Evolutionary conservation across 2,329 filamentous ascomycete genomes (phyloP).

Genomic region (Achaetomium macrosporum): DNA sequence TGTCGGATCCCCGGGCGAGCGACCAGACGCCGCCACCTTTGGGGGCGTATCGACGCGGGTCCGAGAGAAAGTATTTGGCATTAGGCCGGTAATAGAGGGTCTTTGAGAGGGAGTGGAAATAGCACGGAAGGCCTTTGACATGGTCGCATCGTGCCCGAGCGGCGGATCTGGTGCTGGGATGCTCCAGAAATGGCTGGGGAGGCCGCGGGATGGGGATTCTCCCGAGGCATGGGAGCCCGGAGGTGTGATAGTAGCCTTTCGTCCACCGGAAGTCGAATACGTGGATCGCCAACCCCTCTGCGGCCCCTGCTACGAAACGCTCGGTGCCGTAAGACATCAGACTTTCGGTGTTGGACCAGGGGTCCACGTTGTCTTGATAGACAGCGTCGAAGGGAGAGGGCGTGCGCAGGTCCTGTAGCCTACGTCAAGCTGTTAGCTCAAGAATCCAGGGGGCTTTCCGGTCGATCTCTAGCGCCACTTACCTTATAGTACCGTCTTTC

Average conservation of each 20-base stretch:
- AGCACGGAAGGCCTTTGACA: slow-evolving; percentile 32
- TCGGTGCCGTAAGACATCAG: slow-evolving; percentile 46
- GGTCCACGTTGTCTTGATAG: slow-evolving; percentile 49
- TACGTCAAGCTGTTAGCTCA: slow-evolving; percentile 11
- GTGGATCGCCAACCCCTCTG: slow-evolving; percentile 38
- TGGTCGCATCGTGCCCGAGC: slow-evolving; percentile 32
- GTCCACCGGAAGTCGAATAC: slow-evolving; percentile 51
- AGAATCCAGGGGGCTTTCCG: too few relatives aligned
- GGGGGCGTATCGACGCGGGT: slow-evolving; percentile 20
- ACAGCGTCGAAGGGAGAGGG: slow-evolving; percentile 41
- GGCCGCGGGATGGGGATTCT: slow-evolving; percentile 34
- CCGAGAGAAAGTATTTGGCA: slow-evolving; percentile 41
- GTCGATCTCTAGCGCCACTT: slow-evolving; percentile 3
- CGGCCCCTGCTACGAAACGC: slow-evolving; percentile 46
- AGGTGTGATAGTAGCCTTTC: slow-evolving; percentile 43
- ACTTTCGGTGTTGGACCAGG: slow-evolving; percentile 40
- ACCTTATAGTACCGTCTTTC: slow-evolving; percentile 47
- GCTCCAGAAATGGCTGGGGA: slow-evolving; percentile 27
- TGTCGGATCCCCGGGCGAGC: slow-evolving; percentile 42
- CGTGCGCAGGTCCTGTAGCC: slow-evolving; percentile 46
- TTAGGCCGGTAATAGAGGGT: slow-evolving; percentile 44
- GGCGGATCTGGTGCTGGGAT: background rate
- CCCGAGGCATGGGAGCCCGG: slow-evolving; percentile 40
- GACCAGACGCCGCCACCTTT: slow-evolving; percentile 37
- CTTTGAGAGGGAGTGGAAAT: slow-evolving; percentile 43